Base-by-base conservation (phyloP, 2,329 filamentous ascomycete species). In the Nigrospora sphaerica region DNA sequence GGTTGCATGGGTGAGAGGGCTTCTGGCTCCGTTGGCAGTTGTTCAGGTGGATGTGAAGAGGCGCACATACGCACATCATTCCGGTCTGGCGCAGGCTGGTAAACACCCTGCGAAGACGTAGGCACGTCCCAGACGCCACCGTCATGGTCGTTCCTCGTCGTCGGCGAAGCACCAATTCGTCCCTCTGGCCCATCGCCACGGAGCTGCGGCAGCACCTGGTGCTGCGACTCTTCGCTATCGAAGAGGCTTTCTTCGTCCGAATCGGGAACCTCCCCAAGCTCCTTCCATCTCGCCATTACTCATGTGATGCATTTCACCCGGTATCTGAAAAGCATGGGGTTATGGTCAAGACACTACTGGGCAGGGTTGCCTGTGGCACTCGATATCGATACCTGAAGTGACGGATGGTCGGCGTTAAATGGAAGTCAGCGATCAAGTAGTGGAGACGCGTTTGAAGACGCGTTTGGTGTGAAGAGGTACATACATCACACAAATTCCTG, bases 211-310 rank as follows among this genome's bases (percentile, higher is more conserved):
- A 51, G 48, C 19, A 52, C 47, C 17, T 35, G 51, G 40, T 53
- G 47, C 38, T 57, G 53, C 13, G 56, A 61, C 51, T 64, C 62
- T 44, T 67, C 60, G 46, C 59, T 65, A 50, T 68, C 64, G 54
- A 66, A 59, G 4, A 49, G 51, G 46, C 59, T 62, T 60, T 70
- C 67, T 54, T 70, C 67, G 56, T 70, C 67, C 56, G 67, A 70
- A 55, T 70, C 67, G 40, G 67, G 67, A 56, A 70, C 67, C 57
- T 67, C 66, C 57, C 67, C 67, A 62, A 66, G 57, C 59, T 66
- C 64, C 64, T 68, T 67, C 67, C 67, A 70, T 56, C 62, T 66
- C 52, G 60, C 64, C 67, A 70, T 70, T 56, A 53, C 50, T 49
- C 39, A 56, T 47, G 48, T 45, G 46, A 62, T 54, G 55, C 66